Evolutionary conservation across 1,284 basidiomycete genomes (phyloP).

Genomic region (Mycosarcoma mackinlayi): DNA sequence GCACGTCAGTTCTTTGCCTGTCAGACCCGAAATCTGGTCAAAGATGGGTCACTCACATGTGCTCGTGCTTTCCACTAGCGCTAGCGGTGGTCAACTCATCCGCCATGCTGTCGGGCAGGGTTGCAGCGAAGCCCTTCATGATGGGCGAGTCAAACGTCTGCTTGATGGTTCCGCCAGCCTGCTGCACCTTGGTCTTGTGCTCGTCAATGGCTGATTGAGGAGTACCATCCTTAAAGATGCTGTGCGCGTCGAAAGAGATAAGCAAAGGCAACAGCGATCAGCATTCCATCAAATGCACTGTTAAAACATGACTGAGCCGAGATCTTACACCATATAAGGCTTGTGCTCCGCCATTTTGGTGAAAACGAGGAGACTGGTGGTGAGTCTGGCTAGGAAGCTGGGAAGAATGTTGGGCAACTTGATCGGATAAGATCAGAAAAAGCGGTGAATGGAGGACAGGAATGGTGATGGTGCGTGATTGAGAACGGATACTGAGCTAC

Average conservation of each 20-base stretch:
- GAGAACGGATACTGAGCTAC: background rate
- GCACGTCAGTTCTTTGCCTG: no score
- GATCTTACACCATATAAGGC: constrained; percentile 57
- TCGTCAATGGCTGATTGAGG: constrained; percentile 51
- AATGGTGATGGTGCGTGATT: background rate
- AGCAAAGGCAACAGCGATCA: background rate
- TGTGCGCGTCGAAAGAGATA: background rate
- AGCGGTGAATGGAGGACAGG: constrained; percentile 2
- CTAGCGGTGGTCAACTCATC: constrained; percentile 39
- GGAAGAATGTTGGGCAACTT: constrained; percentile 14
- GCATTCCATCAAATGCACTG: background rate
- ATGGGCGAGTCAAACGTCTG: constrained; percentile 59
- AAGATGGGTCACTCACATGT: constrained; percentile 65
- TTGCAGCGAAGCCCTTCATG: constrained; percentile 61
- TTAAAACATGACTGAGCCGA: background rate
- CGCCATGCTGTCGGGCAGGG: constrained; percentile 45
- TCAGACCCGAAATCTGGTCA: no score
- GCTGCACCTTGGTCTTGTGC: constrained; percentile 47
- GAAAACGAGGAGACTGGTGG: constrained; percentile 14
- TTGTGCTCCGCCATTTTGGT: constrained; percentile 49
- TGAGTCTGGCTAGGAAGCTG: constrained; percentile 16
- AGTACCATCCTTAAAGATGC: constrained; percentile 58
- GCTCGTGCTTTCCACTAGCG: constrained; percentile 50
- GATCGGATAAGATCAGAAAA: background rate
- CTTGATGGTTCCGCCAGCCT: constrained; percentile 56